Conservation (phyloP, 2,329 filamentous ascomycete genomes). For the Metarhizium rileyi region DNA sequence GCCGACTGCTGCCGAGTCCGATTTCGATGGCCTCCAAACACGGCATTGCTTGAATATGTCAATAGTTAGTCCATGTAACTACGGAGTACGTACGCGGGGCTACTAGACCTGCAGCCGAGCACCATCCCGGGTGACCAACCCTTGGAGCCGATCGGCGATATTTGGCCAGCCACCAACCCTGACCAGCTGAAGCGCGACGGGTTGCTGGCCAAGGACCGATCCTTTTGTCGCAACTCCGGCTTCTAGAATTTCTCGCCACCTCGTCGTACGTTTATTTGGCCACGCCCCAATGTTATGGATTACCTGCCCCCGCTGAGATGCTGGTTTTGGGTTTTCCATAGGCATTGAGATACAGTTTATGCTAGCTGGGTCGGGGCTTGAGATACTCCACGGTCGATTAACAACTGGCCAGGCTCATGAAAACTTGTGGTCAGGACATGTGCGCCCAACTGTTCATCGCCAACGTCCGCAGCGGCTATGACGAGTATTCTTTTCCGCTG, state of each 20-base stretch:
- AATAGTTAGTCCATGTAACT: too few relatives aligned
- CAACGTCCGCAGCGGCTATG: too few relatives aligned
- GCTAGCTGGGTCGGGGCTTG: neutral
- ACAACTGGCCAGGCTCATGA: too few relatives aligned
- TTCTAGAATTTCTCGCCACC: conserved; percentile 13
- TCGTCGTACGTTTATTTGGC: too few relatives aligned
- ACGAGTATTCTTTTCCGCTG: too few relatives aligned
- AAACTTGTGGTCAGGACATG: too few relatives aligned
- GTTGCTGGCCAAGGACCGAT: neutral
- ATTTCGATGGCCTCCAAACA: too few relatives aligned
- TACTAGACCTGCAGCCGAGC: neutral
- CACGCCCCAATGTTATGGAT: neutral
- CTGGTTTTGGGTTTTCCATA: neutral
- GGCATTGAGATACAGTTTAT: neutral
- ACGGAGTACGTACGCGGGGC: too few relatives aligned
- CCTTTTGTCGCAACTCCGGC: neutral
- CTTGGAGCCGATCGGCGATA: neutral
- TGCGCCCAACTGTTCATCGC: too few relatives aligned
- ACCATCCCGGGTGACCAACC: neutral
- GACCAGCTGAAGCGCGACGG: conserved; percentile 16
- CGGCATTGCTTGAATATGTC: too few relatives aligned
- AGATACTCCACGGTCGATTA: neutral
- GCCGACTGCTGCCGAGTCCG: too few relatives aligned
- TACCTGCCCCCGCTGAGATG: neutral
- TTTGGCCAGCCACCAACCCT: conserved; percentile 14